Evolutionary conservation across 257 asterid genomes (phyloP), one percentile per base, ranked within the genome.

Genomic region (Fraxinus quadrangulata): DNA sequence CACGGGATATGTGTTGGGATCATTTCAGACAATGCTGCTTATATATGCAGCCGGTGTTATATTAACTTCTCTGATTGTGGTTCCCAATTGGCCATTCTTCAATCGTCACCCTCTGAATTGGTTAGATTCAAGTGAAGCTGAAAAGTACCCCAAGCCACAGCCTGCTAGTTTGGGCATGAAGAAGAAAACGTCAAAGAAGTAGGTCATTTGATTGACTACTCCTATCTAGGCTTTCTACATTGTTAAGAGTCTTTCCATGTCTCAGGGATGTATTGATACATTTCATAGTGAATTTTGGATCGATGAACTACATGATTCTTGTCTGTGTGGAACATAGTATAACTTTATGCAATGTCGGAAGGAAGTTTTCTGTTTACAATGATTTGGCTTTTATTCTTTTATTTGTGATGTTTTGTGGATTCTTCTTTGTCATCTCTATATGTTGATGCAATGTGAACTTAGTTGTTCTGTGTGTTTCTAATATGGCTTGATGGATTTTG

Each of bases 1-100:
- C 78, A 67, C 83, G 4, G 94, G 96, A 71, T 90, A 90, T 47
- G 81, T 76, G 6, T 76, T 86, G 86, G 92, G 87, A n/a, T 92
- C 96, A 0, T 92, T 92, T 77, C 92, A 81, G 84, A 86, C 82
- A 19, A 92, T 87, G 97, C 47, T 92, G 84, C 79, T 86, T 70
- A 76, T 83, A 24, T 92, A 90, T 14, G 87, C 89, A 9, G 92
- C 87, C 0, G 97, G 97, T 9, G 92, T 90, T 77, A 88, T 83
- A 45, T 73, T 92, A 65, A 92, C 92, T 6, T 85, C 92, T 79
- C 81, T 92, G 6, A 28, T 89, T 59, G 88, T 90, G 16, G 51
- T 92, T 70, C 97, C 96, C 78, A 85, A 89, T 75, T 92, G 97
- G 96, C 92, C 94, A 0, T 81, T 82, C 72, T 92, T 87, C 84